These are phyloP conservation scores for Kwoniella sp. DNA, from an alignment of 768 basidiomycete genomes.

Conservation along the genomic window DNA sequence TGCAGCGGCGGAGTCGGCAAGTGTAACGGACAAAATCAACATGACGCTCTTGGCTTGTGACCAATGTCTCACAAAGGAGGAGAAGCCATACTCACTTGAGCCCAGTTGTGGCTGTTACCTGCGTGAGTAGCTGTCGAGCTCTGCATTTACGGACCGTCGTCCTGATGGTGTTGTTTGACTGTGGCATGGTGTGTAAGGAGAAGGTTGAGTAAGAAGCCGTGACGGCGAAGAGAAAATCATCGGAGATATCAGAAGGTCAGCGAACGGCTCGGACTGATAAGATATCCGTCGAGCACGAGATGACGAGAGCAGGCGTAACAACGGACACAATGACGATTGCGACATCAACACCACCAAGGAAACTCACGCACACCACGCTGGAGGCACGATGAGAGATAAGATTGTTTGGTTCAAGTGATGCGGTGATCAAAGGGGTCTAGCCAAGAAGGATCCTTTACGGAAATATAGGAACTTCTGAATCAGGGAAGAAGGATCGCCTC, in stretches of 20 bases:
- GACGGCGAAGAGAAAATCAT: neutral
- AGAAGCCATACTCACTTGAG: conserved; percentile 6
- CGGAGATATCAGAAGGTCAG: neutral
- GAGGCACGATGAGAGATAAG: neutral
- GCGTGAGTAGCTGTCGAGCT: conserved; percentile 18
- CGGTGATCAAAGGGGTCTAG: neutral
- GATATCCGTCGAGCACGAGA: neutral
- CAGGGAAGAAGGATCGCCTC: neutral
- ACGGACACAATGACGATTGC: no score
- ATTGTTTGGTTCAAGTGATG: neutral
- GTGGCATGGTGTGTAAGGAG: neutral
- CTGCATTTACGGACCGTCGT: conserved; percentile 18
- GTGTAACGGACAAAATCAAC: neutral
- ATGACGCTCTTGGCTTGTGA: neutral
- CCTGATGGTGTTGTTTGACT: neutral
- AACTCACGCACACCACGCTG: neutral
- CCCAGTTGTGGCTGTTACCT: conserved; percentile 22
- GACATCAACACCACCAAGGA: neutral
- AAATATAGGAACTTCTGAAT: conserved; percentile 1
- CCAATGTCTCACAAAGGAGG: neutral
- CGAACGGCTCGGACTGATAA: neutral
- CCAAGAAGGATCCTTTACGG: neutral
- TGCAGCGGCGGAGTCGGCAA: neutral
- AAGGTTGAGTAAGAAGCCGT: neutral
- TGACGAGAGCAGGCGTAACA: neutral